Evolutionary conservation across 192 early-diverging fungal species (phyloP), one percentile per base, ranked within the genome.

Genomic region (Polychytrium aggregatum): DNA sequence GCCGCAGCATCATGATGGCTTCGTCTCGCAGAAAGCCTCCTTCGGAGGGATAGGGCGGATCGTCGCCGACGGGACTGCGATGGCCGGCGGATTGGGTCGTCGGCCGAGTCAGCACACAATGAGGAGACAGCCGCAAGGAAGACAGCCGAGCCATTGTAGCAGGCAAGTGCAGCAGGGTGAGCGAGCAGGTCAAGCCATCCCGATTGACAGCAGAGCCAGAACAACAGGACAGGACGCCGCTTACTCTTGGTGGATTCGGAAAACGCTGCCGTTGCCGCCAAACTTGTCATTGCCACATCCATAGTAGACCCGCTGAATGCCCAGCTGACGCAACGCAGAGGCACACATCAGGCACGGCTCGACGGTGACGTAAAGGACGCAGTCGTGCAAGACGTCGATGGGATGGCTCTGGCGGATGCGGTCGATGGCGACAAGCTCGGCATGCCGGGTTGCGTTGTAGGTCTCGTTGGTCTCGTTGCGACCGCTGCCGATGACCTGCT

Each of bases 271-370:
- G 60, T 89, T 88, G 26, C 72, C 95, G 24, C 96, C 96, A 70
- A 98, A 98, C 44, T 86, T 76, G 17, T 98, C 93, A 56, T 98
- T 98, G 3, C 77, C 72, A 48, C 85, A 86, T 1, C 96, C 96
- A 68, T 79, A 97, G 46, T 82, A 85, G 8, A 96, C 93, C n/a
- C 74, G 63, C n/a, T 81, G 63, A 8, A 98, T 76, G 1, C 78
- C 62, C 21, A 94, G 50, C 49, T 87, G 84, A 11, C 92, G 59
- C 44, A 97, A 58, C 5, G 93, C 96, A 35, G 87, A 82, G 0
- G 90, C 90, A 46, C 93, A 98, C 96, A 97, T 98, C 3, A 98
- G 70, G 59, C 96, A 98, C 0, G 96, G 93, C 60, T 97, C 96
- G 0, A 98, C 90, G 0, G 96, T 94, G 14, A 98, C 96, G 62